Base-by-base conservation (phyloP, 2,329 filamentous ascomycete genomes). In the Aspergillus sp. region DNA sequence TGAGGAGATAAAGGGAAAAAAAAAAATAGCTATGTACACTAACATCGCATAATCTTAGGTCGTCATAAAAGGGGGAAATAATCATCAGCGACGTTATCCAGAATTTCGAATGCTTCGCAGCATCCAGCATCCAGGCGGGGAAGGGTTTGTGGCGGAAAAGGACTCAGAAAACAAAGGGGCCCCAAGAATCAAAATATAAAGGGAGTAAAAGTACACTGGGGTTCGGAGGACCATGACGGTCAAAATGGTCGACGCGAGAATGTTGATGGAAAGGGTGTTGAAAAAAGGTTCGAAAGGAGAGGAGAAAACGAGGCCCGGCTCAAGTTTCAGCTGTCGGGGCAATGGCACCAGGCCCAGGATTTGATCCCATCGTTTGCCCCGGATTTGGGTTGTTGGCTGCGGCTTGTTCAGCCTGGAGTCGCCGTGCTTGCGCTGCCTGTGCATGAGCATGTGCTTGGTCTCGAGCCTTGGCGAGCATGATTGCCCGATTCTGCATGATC, bases 401-500 rank as follows among this genome's bases (percentile, higher is more conserved):
- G 51, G 62, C 57, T 59, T 71, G 70, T 25, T 75, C 73, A 35
- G 62, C 69, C 58, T 73, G 74, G 65, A 76, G 62, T 58, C 74
- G 71, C 63, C 73, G 66, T 25, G 69, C 70, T 57, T 74, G 74
- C 68, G 73, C 73, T 63, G 54, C 52, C n/a, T 76, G 74, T 58
- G 72, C 73, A 63, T 77, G 75, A 56, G 73, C 74, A 64, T 76
- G 73, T 50, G 74, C 75, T 64, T 72, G 74, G 58, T 77, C 76
- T 55, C 75, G 74, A 62, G 73, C 74, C 62, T 77, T 75, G 39
- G 72, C 74, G 55, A 73, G 73, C 58, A 81, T 82, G 71, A 76
- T 82, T 69, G 73, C 78, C 48, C 83, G 80, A 67, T 84, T 84
- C 55, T 80, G 77, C 74, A 85, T 84, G 67, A 84, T 81, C 57